Percentiles rank a stretch among this genome's conserved stretches.
phyloP scores from a whole-genome alignment of 1,284 basidiomycete species.

The Spongispora temasekensis region DNA sequence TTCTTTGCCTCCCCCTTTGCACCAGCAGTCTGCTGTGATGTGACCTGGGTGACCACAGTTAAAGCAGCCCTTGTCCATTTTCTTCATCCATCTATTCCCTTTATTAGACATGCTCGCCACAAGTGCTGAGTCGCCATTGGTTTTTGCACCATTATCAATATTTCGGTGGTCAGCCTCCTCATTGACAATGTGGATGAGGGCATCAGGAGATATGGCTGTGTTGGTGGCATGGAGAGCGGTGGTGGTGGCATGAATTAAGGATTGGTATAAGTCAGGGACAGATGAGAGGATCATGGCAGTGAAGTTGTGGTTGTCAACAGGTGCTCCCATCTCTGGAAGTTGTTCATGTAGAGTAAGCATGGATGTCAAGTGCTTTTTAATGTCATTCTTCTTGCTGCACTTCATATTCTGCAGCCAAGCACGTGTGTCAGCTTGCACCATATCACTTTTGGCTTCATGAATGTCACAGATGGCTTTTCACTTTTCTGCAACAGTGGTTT shows the following conservation, averaged over 20 bases:
- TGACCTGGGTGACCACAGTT: not conserved
- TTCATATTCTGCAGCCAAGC: not conserved
- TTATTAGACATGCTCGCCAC: not conserved
- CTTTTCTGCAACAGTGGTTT: not conserved
- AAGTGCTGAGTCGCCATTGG: not conserved
- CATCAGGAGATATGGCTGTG: not conserved
- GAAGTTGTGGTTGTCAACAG: not conserved
- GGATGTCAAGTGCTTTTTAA: not conserved
- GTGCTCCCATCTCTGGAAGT: not conserved
- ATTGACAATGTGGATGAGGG: not conserved
- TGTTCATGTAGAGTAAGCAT: not conserved
- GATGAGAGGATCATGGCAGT: not conserved
- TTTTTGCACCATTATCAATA: not conserved
- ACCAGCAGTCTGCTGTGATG: not conserved
- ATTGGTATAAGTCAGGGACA: not conserved
- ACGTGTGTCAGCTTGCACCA: not conserved
- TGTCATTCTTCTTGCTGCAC: not conserved
- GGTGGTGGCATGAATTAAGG: not conserved
- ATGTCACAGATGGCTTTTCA: not conserved
- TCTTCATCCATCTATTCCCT: not conserved
- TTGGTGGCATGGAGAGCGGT: not conserved
- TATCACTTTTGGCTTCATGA: not conserved
- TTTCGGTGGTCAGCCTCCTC: not conserved
- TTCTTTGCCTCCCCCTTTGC: not conserved
- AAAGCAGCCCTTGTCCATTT: not conserved